Conservation (phyloP, 495 filamentous ascomycete species). For the Talaromyces adpressus region DNA sequence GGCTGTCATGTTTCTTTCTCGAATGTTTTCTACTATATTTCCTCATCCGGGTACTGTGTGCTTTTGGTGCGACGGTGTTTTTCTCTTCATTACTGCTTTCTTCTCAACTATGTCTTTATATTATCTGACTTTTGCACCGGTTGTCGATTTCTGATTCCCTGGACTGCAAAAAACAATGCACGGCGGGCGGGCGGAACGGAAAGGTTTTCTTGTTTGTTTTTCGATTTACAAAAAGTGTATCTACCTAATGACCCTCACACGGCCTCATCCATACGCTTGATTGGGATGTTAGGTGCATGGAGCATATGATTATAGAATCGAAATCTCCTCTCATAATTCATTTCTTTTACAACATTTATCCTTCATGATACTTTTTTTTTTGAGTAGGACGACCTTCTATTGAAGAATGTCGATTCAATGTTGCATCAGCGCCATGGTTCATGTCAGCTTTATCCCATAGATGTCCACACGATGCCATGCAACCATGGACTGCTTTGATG, state of each 20-base stretch:
- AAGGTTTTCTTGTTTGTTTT: neutral
- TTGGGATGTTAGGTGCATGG: slow-evolving; percentile 1
- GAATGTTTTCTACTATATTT: slow-evolving; percentile 6
- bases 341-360: neutral
- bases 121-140: slow-evolving; percentile 6
- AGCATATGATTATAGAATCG: slow-evolving; percentile 8
- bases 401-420: no score
- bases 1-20: slow-evolving; percentile 6
- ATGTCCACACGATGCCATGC: no score
- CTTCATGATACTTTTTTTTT: neutral
- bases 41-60: neutral
- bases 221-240: slow-evolving; percentile 4
- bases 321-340: slow-evolving; percentile 5
- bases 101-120: slow-evolving; percentile 8
- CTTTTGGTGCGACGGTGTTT: slow-evolving; percentile 10
- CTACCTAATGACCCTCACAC: slow-evolving; percentile 4
- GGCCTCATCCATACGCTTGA: slow-evolving; percentile 1
- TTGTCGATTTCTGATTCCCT: slow-evolving; percentile 2
- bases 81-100: slow-evolving; percentile 1
- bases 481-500: no score
- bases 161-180: slow-evolving; percentile 3
- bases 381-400: no score
- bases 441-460: no score
- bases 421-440: no score
- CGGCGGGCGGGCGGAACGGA: slow-evolving; percentile 1